phyloP scores from a whole-genome alignment of 768 basidiomycete species.

The Russula emetica region DNA sequence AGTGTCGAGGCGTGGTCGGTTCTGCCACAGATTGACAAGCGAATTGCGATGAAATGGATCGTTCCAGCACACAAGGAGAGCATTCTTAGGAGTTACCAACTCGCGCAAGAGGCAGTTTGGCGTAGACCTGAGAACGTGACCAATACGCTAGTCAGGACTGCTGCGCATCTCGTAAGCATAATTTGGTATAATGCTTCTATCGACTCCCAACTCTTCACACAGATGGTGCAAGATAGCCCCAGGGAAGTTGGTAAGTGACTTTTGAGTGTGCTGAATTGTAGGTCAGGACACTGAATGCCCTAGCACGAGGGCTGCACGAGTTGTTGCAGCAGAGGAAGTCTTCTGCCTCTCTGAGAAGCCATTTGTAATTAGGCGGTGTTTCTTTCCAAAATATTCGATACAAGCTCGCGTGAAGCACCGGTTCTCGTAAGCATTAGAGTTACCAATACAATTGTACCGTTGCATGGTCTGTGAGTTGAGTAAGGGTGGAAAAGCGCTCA shows the following conservation, averaged over 20 bases:
- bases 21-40: slow-evolving; percentile 41
- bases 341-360: not conserved
- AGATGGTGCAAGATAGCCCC: slow-evolving; percentile 26
- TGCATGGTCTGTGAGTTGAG: not conserved
- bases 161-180: slow-evolving; percentile 34
- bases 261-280: not conserved
- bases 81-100: slow-evolving; percentile 19
- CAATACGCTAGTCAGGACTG: slow-evolving; percentile 33
- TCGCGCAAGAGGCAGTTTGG: slow-evolving; percentile 32
- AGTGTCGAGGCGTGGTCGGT: slow-evolving; percentile 40
- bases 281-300: not conserved
- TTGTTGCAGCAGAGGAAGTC: slow-evolving; percentile 11
- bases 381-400: not conserved
- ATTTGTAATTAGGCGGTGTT: slow-evolving; percentile 8
- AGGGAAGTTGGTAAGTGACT: slow-evolving; percentile 25
- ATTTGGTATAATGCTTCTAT: not conserved
- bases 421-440: not conserved
- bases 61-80: slow-evolving; percentile 43
- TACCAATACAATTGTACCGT: not conserved
- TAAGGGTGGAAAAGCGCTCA: not conserved
- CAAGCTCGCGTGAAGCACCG: not conserved
- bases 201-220: not conserved
- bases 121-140: slow-evolving; percentile 35
- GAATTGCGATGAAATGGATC: slow-evolving; percentile 52
- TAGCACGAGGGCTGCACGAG: slow-evolving; percentile 24